A percentile compares a stretch with the other conserved stretches of the same genome.
phyloP scores from a whole-genome alignment of 2,329 filamentous ascomycete species.

The Fusarium nelsonii region DNA sequence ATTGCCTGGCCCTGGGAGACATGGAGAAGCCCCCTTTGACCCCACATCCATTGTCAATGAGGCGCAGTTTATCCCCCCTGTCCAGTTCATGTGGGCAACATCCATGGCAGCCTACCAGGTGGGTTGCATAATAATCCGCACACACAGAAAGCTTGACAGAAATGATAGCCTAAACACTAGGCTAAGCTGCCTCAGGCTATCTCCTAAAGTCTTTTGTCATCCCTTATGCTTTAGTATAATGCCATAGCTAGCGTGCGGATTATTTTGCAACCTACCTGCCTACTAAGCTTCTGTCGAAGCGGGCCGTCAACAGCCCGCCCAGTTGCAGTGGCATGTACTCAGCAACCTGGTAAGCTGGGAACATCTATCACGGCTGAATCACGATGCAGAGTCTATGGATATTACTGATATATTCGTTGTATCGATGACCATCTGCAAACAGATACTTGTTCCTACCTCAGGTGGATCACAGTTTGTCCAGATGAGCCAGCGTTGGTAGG shows the following conservation, averaged over 20 bases:
- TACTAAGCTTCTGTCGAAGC: neutral
- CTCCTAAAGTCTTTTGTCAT: no score
- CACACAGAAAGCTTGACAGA: no score
- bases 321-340: neutral
- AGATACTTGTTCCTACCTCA: no score
- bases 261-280: no score
- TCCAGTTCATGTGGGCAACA: neutral
- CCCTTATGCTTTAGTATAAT: no score
- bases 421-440: neutral
- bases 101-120: no score
- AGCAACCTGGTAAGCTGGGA: neutral
- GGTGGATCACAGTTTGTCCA: neutral
- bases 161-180: no score
- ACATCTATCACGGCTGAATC: neutral
- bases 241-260: no score
- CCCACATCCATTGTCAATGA: slow-evolving; percentile 30
- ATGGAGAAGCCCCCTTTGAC: slow-evolving; percentile 27
- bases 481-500: neutral
- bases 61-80: slow-evolving; percentile 37
- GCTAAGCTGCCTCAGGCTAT: no score
- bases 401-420: neutral
- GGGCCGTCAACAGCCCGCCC: neutral
- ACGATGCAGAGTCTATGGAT: neutral
- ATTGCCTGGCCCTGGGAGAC: slow-evolving; percentile 6
- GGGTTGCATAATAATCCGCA: no score